Percentiles rank a stretch among this genome's conserved stretches.
Conservation (phyloP, 768 basidiomycete species). For the Tylopilus vinaceipallidus region DNA sequence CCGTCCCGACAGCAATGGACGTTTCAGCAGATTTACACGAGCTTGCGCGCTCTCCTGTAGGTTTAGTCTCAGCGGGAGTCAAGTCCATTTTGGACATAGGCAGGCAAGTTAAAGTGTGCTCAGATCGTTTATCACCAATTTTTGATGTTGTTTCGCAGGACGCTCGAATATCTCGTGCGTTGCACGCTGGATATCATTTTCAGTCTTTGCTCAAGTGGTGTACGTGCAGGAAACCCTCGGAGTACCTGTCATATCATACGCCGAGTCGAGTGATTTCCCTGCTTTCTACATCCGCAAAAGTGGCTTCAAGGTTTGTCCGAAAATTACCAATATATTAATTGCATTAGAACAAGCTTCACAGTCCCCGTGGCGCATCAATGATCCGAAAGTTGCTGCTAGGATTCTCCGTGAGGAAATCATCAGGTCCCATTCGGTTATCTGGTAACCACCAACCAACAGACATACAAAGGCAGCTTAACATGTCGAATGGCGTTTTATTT, state of each 20-base stretch:
- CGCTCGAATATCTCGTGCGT: conserved; percentile 74
- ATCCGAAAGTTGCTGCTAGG: conserved; percentile 65
- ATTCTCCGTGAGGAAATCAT: conserved; percentile 62
- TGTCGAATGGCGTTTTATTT: conserved; percentile 77
- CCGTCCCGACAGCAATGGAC: conserved; percentile 73
- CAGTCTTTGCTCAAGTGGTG: neutral
- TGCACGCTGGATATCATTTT: neutral
- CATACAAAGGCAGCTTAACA: conserved; percentile 63
- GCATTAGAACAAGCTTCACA: conserved; percentile 29
- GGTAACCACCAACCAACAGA: conserved; percentile 41
- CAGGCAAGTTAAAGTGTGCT: conserved; percentile 38
- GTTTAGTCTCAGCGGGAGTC: conserved; percentile 88
- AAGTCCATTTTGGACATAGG: conserved; percentile 96
- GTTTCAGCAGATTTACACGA: conserved; percentile 93
- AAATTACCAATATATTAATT: neutral
- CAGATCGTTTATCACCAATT: neutral
- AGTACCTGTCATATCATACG: conserved; percentile 84
- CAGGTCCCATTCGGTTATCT: neutral
- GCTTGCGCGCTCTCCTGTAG: conserved; percentile 85
- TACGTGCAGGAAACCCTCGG: conserved; percentile 83
- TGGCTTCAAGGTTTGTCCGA: conserved; percentile 58
- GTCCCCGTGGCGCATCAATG: conserved; percentile 76
- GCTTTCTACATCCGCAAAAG: conserved; percentile 89
- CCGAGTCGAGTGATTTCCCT: conserved; percentile 77
- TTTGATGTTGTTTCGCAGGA: conserved; percentile 41